Evolutionary conservation across 495 filamentous ascomycete genomes (phyloP).

Genomic region (Corynascus novoguineensis): DNA sequence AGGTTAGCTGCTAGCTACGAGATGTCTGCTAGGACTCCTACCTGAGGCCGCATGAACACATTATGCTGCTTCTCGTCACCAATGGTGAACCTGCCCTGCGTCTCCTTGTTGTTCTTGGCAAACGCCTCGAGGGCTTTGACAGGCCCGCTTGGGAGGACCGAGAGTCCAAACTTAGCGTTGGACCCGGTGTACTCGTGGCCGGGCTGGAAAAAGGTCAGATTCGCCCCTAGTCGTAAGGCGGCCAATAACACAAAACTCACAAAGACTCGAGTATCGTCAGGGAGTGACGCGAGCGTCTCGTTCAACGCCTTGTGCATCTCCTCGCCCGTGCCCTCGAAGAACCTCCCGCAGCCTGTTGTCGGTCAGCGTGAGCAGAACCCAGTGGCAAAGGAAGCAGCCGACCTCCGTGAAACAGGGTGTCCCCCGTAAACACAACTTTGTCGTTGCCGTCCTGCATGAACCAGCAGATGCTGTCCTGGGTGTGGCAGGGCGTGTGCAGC

Average conservation of each 20-base stretch:
- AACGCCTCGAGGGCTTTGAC: conserved; percentile 73
- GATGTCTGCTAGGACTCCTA: conserved; percentile 35
- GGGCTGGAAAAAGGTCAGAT: conserved; percentile 47
- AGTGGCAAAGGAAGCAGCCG: conserved; percentile 32
- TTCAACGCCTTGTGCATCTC: conserved; percentile 92
- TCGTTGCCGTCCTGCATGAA: conserved; percentile 74
- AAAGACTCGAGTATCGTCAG: conserved; percentile 90
- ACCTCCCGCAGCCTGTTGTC: conserved; percentile 76
- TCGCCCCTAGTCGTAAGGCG: background rate
- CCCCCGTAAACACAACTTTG: conserved; percentile 86
- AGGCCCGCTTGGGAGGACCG: conserved; percentile 65
- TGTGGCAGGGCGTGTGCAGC: conserved; percentile 95
- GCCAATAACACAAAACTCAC: conserved; percentile 45
- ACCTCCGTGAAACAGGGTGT: conserved; percentile 93
- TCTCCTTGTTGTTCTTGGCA: conserved; percentile 73
- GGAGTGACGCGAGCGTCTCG: conserved; percentile 69
- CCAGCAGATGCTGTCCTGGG: conserved; percentile 95
- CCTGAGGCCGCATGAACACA: conserved; percentile 89
- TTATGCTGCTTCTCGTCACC: conserved; percentile 98
- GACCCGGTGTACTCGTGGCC: conserved; percentile 96
- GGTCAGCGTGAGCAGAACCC: background rate
- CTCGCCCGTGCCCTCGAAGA: conserved; percentile 86
- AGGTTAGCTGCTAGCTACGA: conserved; percentile 18
- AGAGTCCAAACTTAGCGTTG: conserved; percentile 80
- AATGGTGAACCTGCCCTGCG: conserved; percentile 95